Base-by-base conservation (phyloP, 2,329 filamentous ascomycete genomes). In the Ceratocystis cubensis region DNA sequence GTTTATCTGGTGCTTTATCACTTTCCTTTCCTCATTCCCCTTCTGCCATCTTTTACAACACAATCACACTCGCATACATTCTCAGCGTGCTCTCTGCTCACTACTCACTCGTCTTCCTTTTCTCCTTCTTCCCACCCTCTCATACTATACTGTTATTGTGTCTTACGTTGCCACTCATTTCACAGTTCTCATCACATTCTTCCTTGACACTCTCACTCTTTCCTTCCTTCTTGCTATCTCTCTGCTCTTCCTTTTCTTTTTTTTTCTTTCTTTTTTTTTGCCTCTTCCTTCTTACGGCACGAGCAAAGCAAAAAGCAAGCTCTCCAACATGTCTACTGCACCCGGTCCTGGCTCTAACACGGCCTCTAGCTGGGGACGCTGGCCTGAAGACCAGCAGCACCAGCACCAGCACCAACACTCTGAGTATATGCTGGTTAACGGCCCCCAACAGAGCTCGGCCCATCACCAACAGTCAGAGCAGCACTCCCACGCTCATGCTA, bases 311-410 rank as follows among this genome's bases (percentile, higher is more conserved):
- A 48, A 48, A 20, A 8, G 17, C 45, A 48, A 48, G 6, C 46
- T 25, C 63, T 7, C n/a, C 25, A 59, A 20, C 33, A 65, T 65
- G 63, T 59, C 63, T 46, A 57, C 50, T 25, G 28, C 50, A n/a
- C 63, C 48, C n/a, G 50, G 50, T 20, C 46, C 63, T 33, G 37
- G 50, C 50, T 50, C 33, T 2, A 59, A 46, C 50, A 63, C 50
- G 50, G 13, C 76, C 70, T 75, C 78, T 65, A 76, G 74, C 75
- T 86, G 83, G 84, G 79, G 77, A 71, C 81, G 81, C 70, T 84
- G 81, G 80, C 74, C 78, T 70, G 74, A 79, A 68, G 81, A 82
- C 53, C 77, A 82, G 5, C 45, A 50, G 13, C 61, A 33, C 8
- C 62, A 64, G 57, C 75, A 74, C 15, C 71, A 73, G 5, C 50